Evolutionary conservation across 2,329 filamentous ascomycete species (phyloP).

Genomic region (Cladophialophora immunda): DNA sequence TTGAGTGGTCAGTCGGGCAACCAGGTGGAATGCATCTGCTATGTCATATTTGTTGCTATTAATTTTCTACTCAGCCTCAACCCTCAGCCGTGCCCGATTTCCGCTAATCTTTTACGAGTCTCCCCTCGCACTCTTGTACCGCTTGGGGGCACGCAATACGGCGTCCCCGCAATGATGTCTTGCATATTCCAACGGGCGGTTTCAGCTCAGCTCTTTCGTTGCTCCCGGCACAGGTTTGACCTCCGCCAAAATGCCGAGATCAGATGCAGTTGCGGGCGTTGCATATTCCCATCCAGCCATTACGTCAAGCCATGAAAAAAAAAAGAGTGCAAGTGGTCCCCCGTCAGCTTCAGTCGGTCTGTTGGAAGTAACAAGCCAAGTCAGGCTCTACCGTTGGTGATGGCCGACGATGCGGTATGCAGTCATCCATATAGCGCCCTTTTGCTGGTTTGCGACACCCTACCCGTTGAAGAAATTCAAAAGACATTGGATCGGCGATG

Average conservation of each 20-base stretch:
- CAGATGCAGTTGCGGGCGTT: background rate
- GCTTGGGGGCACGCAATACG: background rate
- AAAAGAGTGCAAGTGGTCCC: background rate
- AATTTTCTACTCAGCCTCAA: background rate
- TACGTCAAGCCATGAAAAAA: background rate
- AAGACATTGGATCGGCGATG: slow-evolving; percentile 5
- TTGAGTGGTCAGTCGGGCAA: no score
- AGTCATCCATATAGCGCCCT: slow-evolving; percentile 21
- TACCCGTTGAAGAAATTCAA: background rate
- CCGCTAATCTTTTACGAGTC: background rate
- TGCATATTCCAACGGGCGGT: background rate
- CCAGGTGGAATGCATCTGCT: background rate
- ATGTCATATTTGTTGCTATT: background rate
- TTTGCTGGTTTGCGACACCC: slow-evolving; percentile 1
- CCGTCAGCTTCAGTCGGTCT: background rate
- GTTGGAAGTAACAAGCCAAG: background rate
- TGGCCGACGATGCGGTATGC: slow-evolving; percentile 9
- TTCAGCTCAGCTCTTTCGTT: background rate
- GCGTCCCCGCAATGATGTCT: background rate
- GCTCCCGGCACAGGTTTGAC: background rate
- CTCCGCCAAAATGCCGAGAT: background rate
- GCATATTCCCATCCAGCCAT: background rate
- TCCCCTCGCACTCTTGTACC: background rate
- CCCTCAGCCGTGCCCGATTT: background rate
- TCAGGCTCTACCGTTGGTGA: background rate